phyloP scores from a whole-genome alignment of 495 filamentous ascomycete genomes.

The Elasticomyces elasticus region DNA sequence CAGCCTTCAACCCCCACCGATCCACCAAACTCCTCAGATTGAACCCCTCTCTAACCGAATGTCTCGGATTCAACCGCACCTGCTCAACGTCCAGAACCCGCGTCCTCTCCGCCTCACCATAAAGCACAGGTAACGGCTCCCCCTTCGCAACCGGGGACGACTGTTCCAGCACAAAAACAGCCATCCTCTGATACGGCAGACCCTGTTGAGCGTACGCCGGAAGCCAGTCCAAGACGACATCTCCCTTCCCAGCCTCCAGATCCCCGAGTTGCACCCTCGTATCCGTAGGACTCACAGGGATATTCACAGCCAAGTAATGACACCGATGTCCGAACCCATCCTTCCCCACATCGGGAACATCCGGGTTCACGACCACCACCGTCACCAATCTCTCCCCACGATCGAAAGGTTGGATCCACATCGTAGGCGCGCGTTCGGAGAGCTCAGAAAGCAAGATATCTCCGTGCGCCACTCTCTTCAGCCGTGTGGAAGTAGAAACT shows the following conservation, averaged over 20 bases:
- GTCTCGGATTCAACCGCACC: conserved; percentile 35
- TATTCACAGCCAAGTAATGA: conserved; percentile 72
- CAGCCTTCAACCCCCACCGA: conserved; percentile 55
- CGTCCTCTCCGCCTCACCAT: conserved; percentile 19
- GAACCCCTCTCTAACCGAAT: conserved; percentile 52
- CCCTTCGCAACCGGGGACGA: conserved; percentile 21
- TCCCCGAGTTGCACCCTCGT: conserved; percentile 44
- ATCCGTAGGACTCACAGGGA: conserved; percentile 47
- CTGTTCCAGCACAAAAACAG: conserved; percentile 77
- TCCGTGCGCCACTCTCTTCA: conserved; percentile 50
- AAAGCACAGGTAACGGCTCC: background rate
- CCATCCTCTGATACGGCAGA: conserved; percentile 78
- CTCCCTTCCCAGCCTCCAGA: conserved; percentile 42
- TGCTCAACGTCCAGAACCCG: conserved; percentile 46
- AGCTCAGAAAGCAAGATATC: conserved; percentile 60
- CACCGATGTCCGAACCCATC: conserved; percentile 70
- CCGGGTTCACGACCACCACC: conserved; percentile 76
- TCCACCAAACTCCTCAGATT: conserved; percentile 60
- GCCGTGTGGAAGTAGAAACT: conserved; percentile 7
- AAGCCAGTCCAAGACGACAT: conserved; percentile 65
- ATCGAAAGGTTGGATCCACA: conserved; percentile 79
- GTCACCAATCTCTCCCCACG: conserved; percentile 69
- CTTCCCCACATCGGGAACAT: conserved; percentile 72
- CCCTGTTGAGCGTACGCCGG: conserved; percentile 83
- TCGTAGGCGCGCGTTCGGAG: conserved; percentile 58